Evolutionary conservation across 768 basidiomycete genomes (phyloP).

Genomic region (Boletellus ananas): DNA sequence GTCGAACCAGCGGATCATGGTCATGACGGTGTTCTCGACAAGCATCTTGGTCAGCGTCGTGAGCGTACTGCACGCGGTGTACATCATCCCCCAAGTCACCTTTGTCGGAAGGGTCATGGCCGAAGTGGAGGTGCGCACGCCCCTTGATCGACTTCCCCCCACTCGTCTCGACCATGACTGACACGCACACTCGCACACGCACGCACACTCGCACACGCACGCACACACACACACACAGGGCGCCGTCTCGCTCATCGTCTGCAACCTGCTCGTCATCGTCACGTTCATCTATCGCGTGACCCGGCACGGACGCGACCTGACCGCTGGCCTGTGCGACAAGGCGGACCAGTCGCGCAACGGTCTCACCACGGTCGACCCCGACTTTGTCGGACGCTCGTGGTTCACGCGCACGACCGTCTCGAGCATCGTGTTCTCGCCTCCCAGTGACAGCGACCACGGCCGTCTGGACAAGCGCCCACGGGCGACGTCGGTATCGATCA

Average conservation of each 20-base stretch:
- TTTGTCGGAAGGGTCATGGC: constrained; percentile 26
- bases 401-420: no score
- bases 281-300: constrained; percentile 17
- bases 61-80: constrained; percentile 40
- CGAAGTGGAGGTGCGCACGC: constrained; percentile 40
- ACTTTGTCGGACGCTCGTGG: constrained; percentile 5
- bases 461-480: no score
- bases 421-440: not conserved
- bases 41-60: constrained; percentile 48
- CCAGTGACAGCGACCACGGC: not conserved
- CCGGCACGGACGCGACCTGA: constrained; percentile 9
- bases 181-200: constrained; percentile 10
- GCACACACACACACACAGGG: constrained; percentile 12
- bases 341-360: not conserved
- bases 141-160: no score
- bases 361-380: constrained; percentile 28
- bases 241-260: constrained; percentile 23
- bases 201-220: no score
- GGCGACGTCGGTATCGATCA: no score
- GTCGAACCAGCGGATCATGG: constrained; percentile 36
- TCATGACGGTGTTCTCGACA: constrained; percentile 47
- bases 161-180: not conserved
- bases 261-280: constrained; percentile 26
- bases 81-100: constrained; percentile 32
- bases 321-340: constrained; percentile 2